Base-by-base conservation (phyloP, 768 basidiomycete genomes). In the Clavaria fumosa region DNA sequence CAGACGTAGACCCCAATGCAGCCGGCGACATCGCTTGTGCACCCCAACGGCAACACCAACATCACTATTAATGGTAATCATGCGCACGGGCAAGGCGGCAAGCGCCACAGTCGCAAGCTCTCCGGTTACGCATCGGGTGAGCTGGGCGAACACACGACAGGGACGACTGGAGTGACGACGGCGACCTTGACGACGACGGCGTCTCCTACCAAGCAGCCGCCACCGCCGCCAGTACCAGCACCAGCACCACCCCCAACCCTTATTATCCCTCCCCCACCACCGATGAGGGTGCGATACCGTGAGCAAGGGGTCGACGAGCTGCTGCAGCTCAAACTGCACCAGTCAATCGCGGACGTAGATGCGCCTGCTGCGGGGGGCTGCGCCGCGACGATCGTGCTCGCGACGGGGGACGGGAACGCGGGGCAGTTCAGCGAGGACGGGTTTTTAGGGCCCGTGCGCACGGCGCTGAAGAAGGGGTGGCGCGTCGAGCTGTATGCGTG, bases 291-390 rank as follows among this genome's bases (percentile, higher is more conserved):
- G 38, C 70, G 75, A 23, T 86, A 78, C 51, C 71, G 84, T 40
- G 86, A 91, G 50, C 90, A 97, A 57, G 89, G 86, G 7, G 91
- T 97, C 2, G 91, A 97, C 53, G 91, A 97, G 58, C 66, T 95
- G 18, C 59, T 97, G 35, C 90, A 95, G 56, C 65, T 96, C 41
- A 95, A 97, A 53, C 64, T 96, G 21, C 78, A 90, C 46, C 88
- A 91, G 53, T 78, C 79, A 7, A 63, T 96, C 36, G 75, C 79
- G 7, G 66, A 70, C 5, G 80, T 85, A 43, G 60, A 62, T 11
- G 63, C 67, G 1, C 75, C 72, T 2, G 75, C 75, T 0, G 49
- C 60, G 7, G n/a, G n/a, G n/a, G n/a, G n/a, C n/a, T n/a, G n/a
- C n/a, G 70, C 73, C 2, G 70, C 76, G 9, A 88, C 84, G 14